Conservation (phyloP, 2,329 filamentous ascomycete genomes). For the Penicillium italicum region DNA sequence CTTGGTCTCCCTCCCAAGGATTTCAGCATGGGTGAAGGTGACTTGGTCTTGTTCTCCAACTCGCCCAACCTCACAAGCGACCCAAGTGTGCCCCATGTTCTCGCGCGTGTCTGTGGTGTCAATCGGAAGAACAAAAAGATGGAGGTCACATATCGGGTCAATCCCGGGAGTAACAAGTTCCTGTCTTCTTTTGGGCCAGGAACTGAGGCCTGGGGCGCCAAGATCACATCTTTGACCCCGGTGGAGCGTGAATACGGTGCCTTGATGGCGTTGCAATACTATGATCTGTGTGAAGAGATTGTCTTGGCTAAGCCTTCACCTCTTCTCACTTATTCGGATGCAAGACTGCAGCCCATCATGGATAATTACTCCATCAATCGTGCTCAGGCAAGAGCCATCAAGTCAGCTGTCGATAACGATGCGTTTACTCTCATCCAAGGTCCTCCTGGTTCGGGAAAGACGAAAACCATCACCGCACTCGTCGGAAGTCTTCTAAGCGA, state of each 20-base stretch:
- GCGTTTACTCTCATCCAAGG: constrained; percentile 96
- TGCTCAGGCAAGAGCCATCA: constrained; percentile 86
- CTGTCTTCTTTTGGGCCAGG: constrained; percentile 66
- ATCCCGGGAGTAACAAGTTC: constrained; percentile 58
- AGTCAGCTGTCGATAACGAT: constrained; percentile 91
- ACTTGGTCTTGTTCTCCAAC: constrained; percentile 82
- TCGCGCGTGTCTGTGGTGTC: constrained; percentile 77
- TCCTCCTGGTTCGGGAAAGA: constrained; percentile 94
- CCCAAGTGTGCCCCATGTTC: constrained; percentile 68
- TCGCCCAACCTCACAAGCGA: constrained; percentile 66
- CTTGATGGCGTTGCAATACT: constrained; percentile 85
- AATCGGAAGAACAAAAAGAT: constrained; percentile 75
- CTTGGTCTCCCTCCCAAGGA: constrained; percentile 67
- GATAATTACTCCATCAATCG: constrained; percentile 78
- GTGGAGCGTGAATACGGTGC: constrained; percentile 95
- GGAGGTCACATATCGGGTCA: constrained; percentile 82
- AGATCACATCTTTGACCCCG: constrained; percentile 88
- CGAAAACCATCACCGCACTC: constrained; percentile 95
- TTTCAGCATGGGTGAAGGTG: constrained; percentile 71
- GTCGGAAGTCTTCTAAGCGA: constrained; percentile 78
- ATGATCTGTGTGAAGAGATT: constrained; percentile 92
- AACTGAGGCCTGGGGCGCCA: constrained; percentile 67
- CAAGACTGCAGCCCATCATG: constrained; percentile 65
- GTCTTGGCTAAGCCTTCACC: constrained; percentile 85
- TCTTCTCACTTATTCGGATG: constrained; percentile 73